These are phyloP conservation scores for Solanum hybrid DNA, from an alignment of 305 asterid species.

Conservation along the genomic window DNA sequence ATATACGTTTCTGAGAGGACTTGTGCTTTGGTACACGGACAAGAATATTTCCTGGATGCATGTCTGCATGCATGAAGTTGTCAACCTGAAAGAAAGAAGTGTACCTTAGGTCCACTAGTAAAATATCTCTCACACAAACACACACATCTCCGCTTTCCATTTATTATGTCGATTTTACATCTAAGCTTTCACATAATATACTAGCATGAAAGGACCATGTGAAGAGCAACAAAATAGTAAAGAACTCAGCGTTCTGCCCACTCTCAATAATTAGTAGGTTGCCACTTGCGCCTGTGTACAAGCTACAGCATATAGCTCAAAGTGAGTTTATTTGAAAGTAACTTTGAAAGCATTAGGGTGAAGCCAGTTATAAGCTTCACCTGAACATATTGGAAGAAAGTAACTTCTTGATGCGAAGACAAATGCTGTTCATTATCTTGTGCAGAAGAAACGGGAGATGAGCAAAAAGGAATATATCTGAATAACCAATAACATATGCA, in stretches of 20 bases:
- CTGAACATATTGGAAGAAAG: not conserved
- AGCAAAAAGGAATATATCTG: not conserved
- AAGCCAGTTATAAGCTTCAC: not conserved
- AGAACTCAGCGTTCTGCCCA: not conserved
- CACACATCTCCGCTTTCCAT: not conserved
- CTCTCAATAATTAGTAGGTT: not conserved
- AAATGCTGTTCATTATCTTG: not conserved
- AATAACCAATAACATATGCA: not conserved
- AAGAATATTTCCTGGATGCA: constrained; percentile 99
- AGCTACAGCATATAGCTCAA: not conserved
- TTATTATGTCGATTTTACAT: not conserved
- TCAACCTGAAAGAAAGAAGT: constrained; percentile 57
- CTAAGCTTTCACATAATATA: not conserved
- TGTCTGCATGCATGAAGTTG: constrained; percentile 96
- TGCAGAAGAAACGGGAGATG: not conserved
- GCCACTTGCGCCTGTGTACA: not conserved
- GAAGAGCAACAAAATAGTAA: not conserved
- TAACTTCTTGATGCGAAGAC: not conserved
- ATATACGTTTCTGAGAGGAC: constrained; percentile 50
- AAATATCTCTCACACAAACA: not conserved
- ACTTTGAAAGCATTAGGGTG: not conserved
- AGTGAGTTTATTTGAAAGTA: not conserved
- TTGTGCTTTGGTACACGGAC: constrained; percentile 57
- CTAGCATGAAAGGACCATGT: not conserved
- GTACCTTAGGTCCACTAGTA: constrained; percentile 2